These are phyloP conservation scores for Curvularia sp. DNA, from an alignment of 2,329 filamentous ascomycete species.

Conservation along the genomic window DNA sequence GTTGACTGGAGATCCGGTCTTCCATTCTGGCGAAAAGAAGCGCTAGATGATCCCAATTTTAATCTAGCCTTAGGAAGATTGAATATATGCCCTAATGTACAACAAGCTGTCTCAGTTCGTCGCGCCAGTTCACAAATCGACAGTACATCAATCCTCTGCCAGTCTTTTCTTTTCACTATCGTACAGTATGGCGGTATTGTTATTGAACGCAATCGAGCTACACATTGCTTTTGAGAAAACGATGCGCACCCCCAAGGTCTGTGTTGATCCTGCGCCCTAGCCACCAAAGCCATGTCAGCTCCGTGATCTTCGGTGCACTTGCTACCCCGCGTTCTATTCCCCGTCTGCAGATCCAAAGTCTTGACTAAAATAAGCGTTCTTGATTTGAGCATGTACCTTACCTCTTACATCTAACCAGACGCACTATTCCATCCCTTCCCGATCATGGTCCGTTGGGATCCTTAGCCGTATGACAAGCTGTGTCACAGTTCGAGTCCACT, in stretches of 20 bases:
- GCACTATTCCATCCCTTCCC: not conserved
- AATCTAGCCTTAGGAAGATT: not conserved
- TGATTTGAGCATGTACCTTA: not conserved
- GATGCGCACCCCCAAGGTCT: not conserved
- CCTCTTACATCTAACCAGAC: not conserved
- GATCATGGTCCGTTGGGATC: not conserved
- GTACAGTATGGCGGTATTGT: no score
- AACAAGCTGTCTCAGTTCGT: not conserved
- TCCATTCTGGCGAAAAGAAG: not conserved
- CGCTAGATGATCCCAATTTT: not conserved
- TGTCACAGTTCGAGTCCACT: not conserved
- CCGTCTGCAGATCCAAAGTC: not conserved
- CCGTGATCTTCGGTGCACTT: not conserved
- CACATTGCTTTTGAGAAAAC: no score
- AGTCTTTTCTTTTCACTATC: not conserved
- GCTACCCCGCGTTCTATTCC: conserved; percentile 5
- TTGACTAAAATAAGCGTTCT: not conserved
- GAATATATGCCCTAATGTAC: not conserved
- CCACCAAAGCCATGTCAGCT: not conserved
- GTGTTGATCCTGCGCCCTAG: not conserved
- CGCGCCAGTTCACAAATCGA: not conserved
- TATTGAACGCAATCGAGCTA: no score
- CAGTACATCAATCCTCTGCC: not conserved
- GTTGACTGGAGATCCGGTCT: not conserved
- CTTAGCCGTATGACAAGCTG: not conserved